Conservation (phyloP, 2,329 filamentous ascomycete genomes). For the Cyphellophora europaea region DNA sequence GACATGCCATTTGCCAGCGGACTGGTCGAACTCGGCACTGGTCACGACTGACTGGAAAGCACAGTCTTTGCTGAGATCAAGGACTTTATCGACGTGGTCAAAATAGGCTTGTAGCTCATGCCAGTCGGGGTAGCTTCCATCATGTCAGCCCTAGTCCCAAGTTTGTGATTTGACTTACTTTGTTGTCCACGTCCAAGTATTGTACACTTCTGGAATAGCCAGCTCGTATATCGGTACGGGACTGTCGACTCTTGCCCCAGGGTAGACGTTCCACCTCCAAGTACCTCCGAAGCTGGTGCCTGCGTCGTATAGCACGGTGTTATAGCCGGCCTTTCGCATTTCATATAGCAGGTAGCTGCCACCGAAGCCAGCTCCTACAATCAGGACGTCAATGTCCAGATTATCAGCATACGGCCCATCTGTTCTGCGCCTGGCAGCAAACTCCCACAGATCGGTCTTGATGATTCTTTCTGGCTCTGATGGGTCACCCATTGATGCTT, state of each 20-base stretch:
- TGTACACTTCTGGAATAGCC: constrained; percentile 34
- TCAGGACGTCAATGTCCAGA: constrained; percentile 20
- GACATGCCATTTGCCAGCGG: constrained; percentile 32
- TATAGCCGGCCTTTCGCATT: constrained; percentile 41
- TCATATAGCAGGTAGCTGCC: constrained; percentile 45
- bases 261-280: constrained; percentile 29
- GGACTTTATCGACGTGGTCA: constrained; percentile 34
- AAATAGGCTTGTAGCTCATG: constrained; percentile 39
- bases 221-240: constrained; percentile 40
- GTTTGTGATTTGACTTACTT: background rate
- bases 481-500: constrained; percentile 11
- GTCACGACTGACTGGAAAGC: constrained; percentile 35
- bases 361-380: constrained; percentile 24
- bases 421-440: constrained; percentile 8
- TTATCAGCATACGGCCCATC: constrained; percentile 13
- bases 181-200: constrained; percentile 34
- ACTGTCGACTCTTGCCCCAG: constrained; percentile 36
- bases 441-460: constrained; percentile 11
- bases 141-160: background rate
- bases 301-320: constrained; percentile 44
- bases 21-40: constrained; percentile 30
- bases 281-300: constrained; percentile 33
- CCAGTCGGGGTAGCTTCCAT: constrained; percentile 24
- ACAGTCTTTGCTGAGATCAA: constrained; percentile 35
- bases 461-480: constrained; percentile 11